Evolutionary conservation across 2,329 filamentous ascomycete species (phyloP).

Genomic region (Podosphaera xanthii): DNA sequence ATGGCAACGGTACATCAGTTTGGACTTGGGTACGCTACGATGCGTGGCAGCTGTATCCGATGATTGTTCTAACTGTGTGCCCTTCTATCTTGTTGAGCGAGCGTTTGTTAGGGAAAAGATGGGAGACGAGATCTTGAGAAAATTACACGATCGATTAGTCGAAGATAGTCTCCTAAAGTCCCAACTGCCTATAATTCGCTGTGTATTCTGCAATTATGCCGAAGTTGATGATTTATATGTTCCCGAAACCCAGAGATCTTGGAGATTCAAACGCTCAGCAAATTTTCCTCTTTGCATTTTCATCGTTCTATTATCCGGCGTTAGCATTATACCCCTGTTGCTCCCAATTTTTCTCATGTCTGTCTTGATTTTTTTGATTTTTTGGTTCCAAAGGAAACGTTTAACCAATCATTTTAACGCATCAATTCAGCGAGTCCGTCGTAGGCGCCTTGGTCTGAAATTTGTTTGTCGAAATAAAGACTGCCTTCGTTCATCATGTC

Average conservation of each 20-base stretch:
- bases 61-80: conserved; percentile 54
- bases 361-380: conserved; percentile 22
- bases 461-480: conserved; percentile 52
- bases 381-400: conserved; percentile 21
- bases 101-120: conserved; percentile 49
- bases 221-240: conserved; percentile 63
- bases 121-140: conserved; percentile 47
- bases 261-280: conserved; percentile 31
- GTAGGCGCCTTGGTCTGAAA: conserved; percentile 47
- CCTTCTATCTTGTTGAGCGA: conserved; percentile 42
- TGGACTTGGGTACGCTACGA: conserved; percentile 47
- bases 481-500: conserved; percentile 53
- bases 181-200: conserved; percentile 53
- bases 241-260: conserved; percentile 28
- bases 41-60: conserved; percentile 56
- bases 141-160: conserved; percentile 58
- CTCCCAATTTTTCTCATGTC: conserved; percentile 28
- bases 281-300: conserved; percentile 15
- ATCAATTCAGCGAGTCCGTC: conserved; percentile 43
- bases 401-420: conserved; percentile 25
- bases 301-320: conserved; percentile 25
- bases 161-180: conserved; percentile 54
- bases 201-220: conserved; percentile 79
- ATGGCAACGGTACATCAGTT: conserved; percentile 61
- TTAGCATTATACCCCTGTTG: conserved; percentile 32